Conservation (phyloP, 202 grass and related monocot species). For the Zoysia matrella region DNA sequence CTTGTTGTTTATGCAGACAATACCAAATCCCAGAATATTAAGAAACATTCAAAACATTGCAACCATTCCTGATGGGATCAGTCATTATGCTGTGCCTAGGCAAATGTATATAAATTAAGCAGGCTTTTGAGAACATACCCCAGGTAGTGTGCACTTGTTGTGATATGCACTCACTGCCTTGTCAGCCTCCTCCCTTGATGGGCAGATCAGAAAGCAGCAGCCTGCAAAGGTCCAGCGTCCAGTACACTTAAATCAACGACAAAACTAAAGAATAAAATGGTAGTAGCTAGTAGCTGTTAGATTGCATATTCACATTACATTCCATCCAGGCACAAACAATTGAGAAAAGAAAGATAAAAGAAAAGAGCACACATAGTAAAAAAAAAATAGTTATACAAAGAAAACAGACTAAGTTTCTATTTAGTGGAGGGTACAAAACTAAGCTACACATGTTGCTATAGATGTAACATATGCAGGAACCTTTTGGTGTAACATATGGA, state of each 20-base stretch:
- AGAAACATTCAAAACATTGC: conserved; percentile 27
- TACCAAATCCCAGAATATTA: conserved; percentile 5
- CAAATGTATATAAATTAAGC: conserved; percentile 18
- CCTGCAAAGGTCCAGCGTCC: conserved; percentile 62
- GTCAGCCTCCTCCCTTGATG: no score
- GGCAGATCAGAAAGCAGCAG: conserved; percentile 92
- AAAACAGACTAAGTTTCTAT: neutral
- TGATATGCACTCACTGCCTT: no score
- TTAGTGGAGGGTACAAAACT: neutral
- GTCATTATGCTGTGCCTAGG: conserved; percentile 19
- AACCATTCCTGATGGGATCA: neutral
- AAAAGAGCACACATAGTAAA: neutral
- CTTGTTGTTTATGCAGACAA: neutral
- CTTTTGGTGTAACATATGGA: no score
- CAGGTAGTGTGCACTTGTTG: conserved; percentile 61
- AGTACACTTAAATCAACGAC: conserved; percentile 34
- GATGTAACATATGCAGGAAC: no score
- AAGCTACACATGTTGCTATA: no score
- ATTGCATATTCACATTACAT: no score
- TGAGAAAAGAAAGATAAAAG: neutral
- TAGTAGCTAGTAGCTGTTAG: no score
- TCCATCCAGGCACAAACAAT: no score
- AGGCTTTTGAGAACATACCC: conserved; percentile 54
- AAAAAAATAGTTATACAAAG: neutral
- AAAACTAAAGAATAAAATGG: conserved; percentile 37